Percentiles rank a stretch among this genome's conserved stretches.
phyloP scores from a whole-genome alignment of 805 yeast species.

The Teunomyces cretensis region DNA sequence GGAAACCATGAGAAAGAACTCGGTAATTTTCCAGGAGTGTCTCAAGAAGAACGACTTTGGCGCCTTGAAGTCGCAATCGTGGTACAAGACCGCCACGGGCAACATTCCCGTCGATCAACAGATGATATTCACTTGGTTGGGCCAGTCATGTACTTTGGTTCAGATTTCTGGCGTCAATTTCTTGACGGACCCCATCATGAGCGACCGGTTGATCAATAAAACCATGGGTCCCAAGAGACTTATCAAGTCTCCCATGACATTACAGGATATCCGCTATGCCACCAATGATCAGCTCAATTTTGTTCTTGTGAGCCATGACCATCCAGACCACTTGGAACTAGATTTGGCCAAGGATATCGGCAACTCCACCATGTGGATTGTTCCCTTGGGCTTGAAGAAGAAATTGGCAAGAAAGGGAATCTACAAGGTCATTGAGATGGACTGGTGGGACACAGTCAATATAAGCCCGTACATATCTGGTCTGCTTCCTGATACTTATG shows the following conservation, averaged over 20 bases:
- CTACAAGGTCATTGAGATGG: constrained; percentile 67
- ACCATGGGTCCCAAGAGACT: constrained; percentile 81
- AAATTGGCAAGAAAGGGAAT: constrained; percentile 61
- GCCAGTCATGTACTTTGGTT: constrained; percentile 82
- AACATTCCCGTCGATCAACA: constrained; percentile 42
- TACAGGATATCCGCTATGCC: constrained; percentile 51
- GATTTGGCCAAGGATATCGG: constrained; percentile 52
- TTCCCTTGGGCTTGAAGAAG: constrained; percentile 74
- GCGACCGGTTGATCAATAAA: constrained; percentile 59
- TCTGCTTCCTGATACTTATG: constrained; percentile 52
- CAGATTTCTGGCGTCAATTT: constrained; percentile 72
- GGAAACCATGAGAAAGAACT: constrained; percentile 40
- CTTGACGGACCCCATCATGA: constrained; percentile 83
- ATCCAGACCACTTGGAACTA: constrained; percentile 89
- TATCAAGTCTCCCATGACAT: constrained; percentile 68
- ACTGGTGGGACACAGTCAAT: constrained; percentile 79
- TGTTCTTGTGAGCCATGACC: constrained; percentile 86
- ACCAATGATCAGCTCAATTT: constrained; percentile 61
- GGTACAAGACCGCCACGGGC: constrained; percentile 2
- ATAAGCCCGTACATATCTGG: constrained; percentile 39
- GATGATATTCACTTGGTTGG: constrained; percentile 83
- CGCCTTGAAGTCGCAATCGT: constrained; percentile 1
- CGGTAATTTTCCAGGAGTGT: constrained; percentile 28
- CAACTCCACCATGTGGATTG: constrained; percentile 73
- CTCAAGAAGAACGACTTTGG: constrained; percentile 17